Evolutionary conservation across 106 monocot genomes (phyloP).

Genomic region (Phalaenopsis aphrodite): DNA sequence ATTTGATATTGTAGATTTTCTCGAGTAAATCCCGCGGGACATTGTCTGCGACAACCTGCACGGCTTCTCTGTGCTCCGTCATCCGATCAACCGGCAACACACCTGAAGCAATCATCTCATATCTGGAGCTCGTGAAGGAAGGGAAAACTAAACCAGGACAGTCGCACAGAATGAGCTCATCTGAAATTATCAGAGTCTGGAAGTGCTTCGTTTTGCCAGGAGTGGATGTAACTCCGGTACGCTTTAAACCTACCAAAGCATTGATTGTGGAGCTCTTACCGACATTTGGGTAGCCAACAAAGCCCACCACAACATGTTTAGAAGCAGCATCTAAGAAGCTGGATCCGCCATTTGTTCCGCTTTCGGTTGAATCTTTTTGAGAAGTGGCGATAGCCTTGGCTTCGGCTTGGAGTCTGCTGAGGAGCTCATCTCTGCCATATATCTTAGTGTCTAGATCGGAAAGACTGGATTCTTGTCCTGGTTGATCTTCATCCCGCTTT

Average conservation of each 20-base stretch:
- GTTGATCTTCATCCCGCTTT: conserved; percentile 23
- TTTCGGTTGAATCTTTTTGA: conserved; percentile 14
- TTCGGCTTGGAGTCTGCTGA: conserved; percentile 70
- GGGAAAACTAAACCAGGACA: conserved; percentile 96
- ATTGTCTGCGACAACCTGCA: conserved; percentile 73
- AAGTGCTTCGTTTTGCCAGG: conserved; percentile 99
- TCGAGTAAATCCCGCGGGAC: conserved; percentile 55
- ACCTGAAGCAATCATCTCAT: conserved; percentile 92
- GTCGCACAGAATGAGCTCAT: conserved; percentile 86
- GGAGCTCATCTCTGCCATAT: conserved; percentile 67
- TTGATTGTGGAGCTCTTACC: conserved; percentile 98
- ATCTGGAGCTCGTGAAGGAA: conserved; percentile 87
- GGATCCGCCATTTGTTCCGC: conserved; percentile 1
- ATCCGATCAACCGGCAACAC: conserved; percentile 85
- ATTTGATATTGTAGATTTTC: conserved; percentile 54
- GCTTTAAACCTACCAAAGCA: conserved; percentile 83
- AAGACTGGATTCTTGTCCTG: conserved; percentile 12
- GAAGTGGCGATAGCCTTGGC: conserved; percentile 48
- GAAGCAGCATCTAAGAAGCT: conserved; percentile 19
- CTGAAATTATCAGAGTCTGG: conserved; percentile 88
- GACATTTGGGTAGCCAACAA: conserved; percentile 97
- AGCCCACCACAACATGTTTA: conserved; percentile 79
- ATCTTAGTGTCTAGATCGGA: conserved; percentile 54
- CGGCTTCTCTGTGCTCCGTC: conserved; percentile 69
- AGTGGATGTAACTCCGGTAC: conserved; percentile 85